phyloP scores from a whole-genome alignment of 2,329 filamentous ascomycete species.

The Colletotrichum plurivorum region DNA sequence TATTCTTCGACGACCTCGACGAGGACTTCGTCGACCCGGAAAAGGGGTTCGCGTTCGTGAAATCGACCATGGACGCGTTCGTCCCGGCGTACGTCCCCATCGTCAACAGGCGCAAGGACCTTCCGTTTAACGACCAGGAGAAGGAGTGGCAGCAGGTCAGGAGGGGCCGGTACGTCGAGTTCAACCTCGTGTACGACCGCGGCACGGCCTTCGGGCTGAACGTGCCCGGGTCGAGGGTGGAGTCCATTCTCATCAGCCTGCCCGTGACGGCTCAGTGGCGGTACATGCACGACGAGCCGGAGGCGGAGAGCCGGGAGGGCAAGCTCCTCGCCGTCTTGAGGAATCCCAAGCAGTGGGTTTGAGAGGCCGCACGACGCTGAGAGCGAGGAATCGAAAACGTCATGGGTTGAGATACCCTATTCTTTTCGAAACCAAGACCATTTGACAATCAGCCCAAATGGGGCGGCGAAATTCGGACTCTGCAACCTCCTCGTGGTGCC shows the following conservation, averaged over 20 bases:
- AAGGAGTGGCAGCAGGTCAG: conserved; percentile 97
- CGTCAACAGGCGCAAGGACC: conserved; percentile 87
- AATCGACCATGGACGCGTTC: conserved; percentile 87
- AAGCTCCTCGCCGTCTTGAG: conserved; percentile 80
- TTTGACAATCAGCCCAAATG: no score
- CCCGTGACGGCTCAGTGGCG: conserved; percentile 93
- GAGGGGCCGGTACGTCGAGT: conserved; percentile 94
- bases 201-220: conserved; percentile 95
- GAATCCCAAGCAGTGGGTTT: conserved; percentile 77
- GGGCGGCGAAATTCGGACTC: conserved; percentile 35
- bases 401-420: no score
- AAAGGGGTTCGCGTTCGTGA: conserved; percentile 88
- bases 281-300: conserved; percentile 88
- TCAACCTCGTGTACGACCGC: conserved; percentile 96
- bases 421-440: no score
- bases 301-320: conserved; percentile 81
- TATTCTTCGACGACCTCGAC: conserved; percentile 98
- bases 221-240: conserved; percentile 89
- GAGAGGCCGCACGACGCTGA: no score
- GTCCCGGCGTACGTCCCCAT: conserved; percentile 95
- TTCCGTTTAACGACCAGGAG: conserved; percentile 87
- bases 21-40: conserved; percentile 87
- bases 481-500: background rate
- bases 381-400: no score
- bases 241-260: conserved; percentile 97